These are phyloP conservation scores for Cercophora scortea DNA, from an alignment of 495 filamentous ascomycete species.

Conservation along the genomic window DNA sequence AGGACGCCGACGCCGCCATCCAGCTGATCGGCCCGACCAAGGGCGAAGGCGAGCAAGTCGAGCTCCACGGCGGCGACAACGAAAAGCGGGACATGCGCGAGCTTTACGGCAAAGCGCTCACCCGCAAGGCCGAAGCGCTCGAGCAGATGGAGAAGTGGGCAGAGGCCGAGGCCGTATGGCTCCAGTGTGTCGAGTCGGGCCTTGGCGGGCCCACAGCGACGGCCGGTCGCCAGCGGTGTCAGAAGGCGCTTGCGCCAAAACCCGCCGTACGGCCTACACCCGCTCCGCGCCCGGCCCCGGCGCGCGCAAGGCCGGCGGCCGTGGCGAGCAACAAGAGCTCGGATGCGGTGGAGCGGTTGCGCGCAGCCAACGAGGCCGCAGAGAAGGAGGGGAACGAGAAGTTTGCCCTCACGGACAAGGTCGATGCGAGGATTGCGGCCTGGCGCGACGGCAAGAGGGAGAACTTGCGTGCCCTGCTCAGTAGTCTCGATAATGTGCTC, in stretches of 20 bases:
- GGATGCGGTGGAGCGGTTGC: slow-evolving; percentile 68
- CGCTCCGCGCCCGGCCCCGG: slow-evolving; percentile 35
- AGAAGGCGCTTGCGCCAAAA: slow-evolving; percentile 67
- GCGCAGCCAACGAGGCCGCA: slow-evolving; percentile 73
- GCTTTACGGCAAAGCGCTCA: slow-evolving; percentile 85
- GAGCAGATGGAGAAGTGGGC: slow-evolving; percentile 93
- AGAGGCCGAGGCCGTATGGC: slow-evolving; percentile 76
- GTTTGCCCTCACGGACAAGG: slow-evolving; percentile 75
- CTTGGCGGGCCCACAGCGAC: slow-evolving; percentile 76
- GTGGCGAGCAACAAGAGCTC: slow-evolving; percentile 29
- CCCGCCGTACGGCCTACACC: slow-evolving; percentile 17
- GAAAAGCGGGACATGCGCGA: slow-evolving; percentile 81
- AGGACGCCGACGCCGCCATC: slow-evolving; percentile 77
- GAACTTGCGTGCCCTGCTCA: slow-evolving; percentile 80
- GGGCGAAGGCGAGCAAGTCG: slow-evolving; percentile 73
- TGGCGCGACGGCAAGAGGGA: slow-evolving; percentile 90
- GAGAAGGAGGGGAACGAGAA: slow-evolving; percentile 86
- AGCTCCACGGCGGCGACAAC: slow-evolving; percentile 47
- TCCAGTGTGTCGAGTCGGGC: slow-evolving; percentile 70
- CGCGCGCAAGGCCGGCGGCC: slow-evolving; percentile 28
- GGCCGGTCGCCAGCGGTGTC: slow-evolving; percentile 82
- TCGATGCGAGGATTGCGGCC: slow-evolving; percentile 64
- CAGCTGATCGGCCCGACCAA: slow-evolving; percentile 67
- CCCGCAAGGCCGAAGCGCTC: slow-evolving; percentile 88
- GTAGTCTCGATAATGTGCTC: slow-evolving; percentile 81